Evolutionary conservation across 2,329 filamentous ascomycete genomes (phyloP).

Genomic region (Ophidiomyces ophidiicola): DNA sequence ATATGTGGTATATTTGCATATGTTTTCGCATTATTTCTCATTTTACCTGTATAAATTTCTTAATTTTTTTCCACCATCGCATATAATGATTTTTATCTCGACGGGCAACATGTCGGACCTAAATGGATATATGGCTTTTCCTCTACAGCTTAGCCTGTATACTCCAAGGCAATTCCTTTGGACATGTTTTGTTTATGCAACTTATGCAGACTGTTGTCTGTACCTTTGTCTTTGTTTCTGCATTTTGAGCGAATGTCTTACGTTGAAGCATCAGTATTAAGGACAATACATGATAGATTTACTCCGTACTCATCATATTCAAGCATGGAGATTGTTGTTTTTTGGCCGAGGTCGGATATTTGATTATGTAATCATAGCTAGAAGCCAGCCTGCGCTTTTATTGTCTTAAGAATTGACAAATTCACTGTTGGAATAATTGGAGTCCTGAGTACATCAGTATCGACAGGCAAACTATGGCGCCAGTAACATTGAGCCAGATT

Average conservation of each 20-base stretch:
- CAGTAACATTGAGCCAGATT: conserved; percentile 25
- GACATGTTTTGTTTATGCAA: background rate
- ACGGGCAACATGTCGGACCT: background rate
- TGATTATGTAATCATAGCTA: too few relatives aligned
- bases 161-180: background rate
- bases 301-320: background rate
- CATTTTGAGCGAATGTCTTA: conserved; percentile 6
- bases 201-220: background rate
- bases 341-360: too few relatives aligned
- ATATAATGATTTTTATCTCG: conserved; percentile 6
- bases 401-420: too few relatives aligned
- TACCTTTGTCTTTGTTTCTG: background rate
- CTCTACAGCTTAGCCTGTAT: background rate
- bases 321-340: background rate
- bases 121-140: conserved; percentile 1
- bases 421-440: too few relatives aligned
- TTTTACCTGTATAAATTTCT: conserved; percentile 1
- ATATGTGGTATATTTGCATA: background rate
- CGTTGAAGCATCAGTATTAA: background rate
- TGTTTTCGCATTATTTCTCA: background rate
- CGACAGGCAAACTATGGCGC: conserved; percentile 23
- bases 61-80: too few relatives aligned
- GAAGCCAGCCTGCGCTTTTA: too few relatives aligned
- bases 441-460: too few relatives aligned
- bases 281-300: background rate